Base-by-base conservation (phyloP, 768 basidiomycete genomes). In the Gloeostereum incarnatum region DNA sequence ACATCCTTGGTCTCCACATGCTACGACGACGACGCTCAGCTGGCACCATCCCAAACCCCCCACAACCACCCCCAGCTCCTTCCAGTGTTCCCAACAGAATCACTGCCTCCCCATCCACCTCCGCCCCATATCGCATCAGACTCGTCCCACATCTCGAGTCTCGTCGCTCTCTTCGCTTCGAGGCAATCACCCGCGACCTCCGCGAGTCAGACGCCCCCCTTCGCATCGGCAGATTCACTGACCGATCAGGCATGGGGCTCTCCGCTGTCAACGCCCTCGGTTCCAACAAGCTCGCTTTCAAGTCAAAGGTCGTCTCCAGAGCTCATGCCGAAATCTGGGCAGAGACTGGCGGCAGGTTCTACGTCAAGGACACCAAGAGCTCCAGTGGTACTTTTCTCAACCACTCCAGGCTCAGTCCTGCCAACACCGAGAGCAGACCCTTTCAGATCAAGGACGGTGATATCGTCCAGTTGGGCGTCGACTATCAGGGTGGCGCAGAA, bases 401-500 rank as follows among this genome's bases (percentile, higher is more conserved):
- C 57, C 93, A 97, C 54, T 78, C 93, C 38, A 63, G 93, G 32
- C 69, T 98, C n/a, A 80, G 80, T 25, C 68, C 81, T 1, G 91
- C 93, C 9, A 84, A 83, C 34, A 72, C 75, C 5, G 93, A 94
- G 55, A 84, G 80, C 4, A 64, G 78, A 26, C 75, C 89, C 1
- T 80, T 70, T 43, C 75, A 74, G 45, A 67, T 97, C 49, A 89
- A 86, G 60, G 93, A 97, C 44, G 94, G 94, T 1, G 93, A 97
- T 61, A 73, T 97, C 20, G 61, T 98, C 14, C 94, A 97, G 60
- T 77, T 97, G 1, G 93, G 94, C 2, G 90, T 98, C 18, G 93
- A 98, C 56, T 99, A 96, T 60, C 93, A 97, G 58, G 94, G 94
- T 5, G 94, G 94, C 0, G 78, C 87, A 5, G 92, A 97, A 63